Conservation (phyloP, 192 early-diverging fungal genomes). For the Gryganskiella cystojenkinii region DNA sequence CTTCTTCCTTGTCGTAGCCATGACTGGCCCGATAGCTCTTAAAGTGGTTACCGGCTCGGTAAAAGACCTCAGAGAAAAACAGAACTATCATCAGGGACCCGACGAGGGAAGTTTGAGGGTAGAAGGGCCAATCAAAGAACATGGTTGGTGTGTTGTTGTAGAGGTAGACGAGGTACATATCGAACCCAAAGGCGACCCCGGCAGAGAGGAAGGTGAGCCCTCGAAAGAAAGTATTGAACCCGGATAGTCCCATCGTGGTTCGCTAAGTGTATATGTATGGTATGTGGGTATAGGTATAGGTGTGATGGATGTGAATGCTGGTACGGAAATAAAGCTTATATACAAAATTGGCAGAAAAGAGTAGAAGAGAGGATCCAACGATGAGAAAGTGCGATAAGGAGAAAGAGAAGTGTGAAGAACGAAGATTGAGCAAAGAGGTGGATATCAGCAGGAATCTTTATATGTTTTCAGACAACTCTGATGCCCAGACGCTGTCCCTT, state of each 20-base stretch:
- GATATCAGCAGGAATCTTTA: too few relatives aligned
- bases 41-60: not conserved
- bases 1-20: not conserved
- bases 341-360: too few relatives aligned
- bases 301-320: not conserved
- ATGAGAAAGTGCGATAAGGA: too few relatives aligned
- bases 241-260: slow-evolving; percentile 18
- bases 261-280: not conserved
- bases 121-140: slow-evolving; percentile 21
- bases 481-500: too few relatives aligned
- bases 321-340: not conserved
- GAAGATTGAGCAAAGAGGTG: too few relatives aligned
- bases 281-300: not conserved
- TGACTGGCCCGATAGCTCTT: not conserved
- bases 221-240: slow-evolving; percentile 12
- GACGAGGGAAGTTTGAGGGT: not conserved
- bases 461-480: too few relatives aligned
- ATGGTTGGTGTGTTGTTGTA: slow-evolving; percentile 10
- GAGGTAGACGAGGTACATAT: slow-evolving; percentile 27
- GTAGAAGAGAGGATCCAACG: too few relatives aligned
- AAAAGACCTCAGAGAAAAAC: slow-evolving; percentile 13
- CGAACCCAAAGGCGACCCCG: slow-evolving; percentile 6
- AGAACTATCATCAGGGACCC: slow-evolving; percentile 12
- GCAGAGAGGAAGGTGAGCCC: not conserved
- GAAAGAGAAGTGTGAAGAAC: too few relatives aligned